Percentiles rank a stretch among this genome's conserved stretches.
These are phyloP conservation scores for Aspergillus sp. DNA, from an alignment of 2,329 filamentous ascomycete genomes.

Conservation along the genomic window DNA sequence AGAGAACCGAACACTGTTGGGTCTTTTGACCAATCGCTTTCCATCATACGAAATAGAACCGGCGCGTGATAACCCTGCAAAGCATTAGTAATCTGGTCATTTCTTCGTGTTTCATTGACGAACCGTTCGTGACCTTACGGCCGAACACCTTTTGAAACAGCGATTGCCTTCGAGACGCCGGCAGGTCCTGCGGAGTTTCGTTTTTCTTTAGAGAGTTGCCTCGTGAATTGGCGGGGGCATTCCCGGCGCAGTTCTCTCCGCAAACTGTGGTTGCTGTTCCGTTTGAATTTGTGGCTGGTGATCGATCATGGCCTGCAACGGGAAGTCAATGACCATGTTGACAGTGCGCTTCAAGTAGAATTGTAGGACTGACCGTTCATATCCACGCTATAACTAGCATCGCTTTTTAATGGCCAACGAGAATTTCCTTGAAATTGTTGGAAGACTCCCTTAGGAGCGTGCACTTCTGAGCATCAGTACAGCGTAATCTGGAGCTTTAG, in stretches of 20 bases:
- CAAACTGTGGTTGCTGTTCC: slow-evolving; percentile 9
- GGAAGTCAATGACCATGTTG: not conserved
- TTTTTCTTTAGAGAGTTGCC: slow-evolving; percentile 7
- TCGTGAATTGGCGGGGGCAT: slow-evolving; percentile 4
- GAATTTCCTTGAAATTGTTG: slow-evolving; percentile 7
- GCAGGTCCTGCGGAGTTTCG: slow-evolving; percentile 3
- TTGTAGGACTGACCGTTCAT: slow-evolving; percentile 5
- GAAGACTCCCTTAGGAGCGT: slow-evolving; percentile 18
- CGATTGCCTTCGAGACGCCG: slow-evolving; percentile 12
- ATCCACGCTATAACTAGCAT: too few species aligned
- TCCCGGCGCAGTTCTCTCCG: slow-evolving; percentile 11
- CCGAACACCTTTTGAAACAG: slow-evolving; percentile 19
- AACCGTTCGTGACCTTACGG: slow-evolving; percentile 15
- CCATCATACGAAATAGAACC: slow-evolving; percentile 13
- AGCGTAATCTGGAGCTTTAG: not conserved
- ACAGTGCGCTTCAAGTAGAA: slow-evolving; percentile 1
- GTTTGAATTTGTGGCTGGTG: slow-evolving; percentile 6
- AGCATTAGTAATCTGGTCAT: slow-evolving; percentile 3
- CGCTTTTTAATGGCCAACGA: slow-evolving; percentile 3
- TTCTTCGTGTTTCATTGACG: slow-evolving; percentile 1
- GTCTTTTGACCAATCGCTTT: slow-evolving; percentile 19
- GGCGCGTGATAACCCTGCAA: slow-evolving; percentile 15
- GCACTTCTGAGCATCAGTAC: slow-evolving; percentile 8
- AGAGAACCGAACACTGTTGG: slow-evolving; percentile 21
- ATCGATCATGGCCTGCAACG: slow-evolving; percentile 5